Conservation (phyloP, 2,329 filamentous ascomycete species). For the Botrytis deweyae region DNA sequence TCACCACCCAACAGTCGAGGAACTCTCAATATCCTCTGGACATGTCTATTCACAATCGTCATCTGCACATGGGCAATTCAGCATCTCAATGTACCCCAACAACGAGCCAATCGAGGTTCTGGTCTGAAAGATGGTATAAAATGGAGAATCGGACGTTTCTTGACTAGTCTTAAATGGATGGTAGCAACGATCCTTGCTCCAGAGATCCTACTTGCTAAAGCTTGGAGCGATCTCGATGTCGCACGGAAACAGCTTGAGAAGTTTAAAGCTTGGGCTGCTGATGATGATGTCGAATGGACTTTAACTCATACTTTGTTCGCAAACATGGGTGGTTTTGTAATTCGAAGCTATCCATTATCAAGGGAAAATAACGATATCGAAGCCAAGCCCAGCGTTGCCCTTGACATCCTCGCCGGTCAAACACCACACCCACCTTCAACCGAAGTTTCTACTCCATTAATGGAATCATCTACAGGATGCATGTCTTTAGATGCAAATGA, state of each 20-base stretch:
- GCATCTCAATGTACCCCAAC: slow-evolving; percentile 31
- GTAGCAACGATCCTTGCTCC: slow-evolving; percentile 22
- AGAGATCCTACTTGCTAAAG: slow-evolving; percentile 23
- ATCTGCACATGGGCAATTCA: slow-evolving; percentile 28
- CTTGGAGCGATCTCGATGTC: slow-evolving; percentile 12
- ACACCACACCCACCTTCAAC: not conserved
- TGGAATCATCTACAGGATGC: not conserved
- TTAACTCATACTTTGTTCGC: slow-evolving; percentile 27
- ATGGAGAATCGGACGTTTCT: not conserved
- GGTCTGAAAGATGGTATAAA: slow-evolving; percentile 6
- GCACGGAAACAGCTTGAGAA: slow-evolving; percentile 10
- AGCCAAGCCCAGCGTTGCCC: not conserved
- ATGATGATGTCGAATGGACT: slow-evolving; percentile 25
- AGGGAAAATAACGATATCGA: not conserved
- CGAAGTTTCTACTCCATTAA: not conserved
- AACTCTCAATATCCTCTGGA: slow-evolving; percentile 32
- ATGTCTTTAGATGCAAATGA: not conserved
- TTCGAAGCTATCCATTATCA: slow-evolving; percentile 8
- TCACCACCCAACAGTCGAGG: slow-evolving; percentile 26
- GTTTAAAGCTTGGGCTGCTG: slow-evolving; percentile 13
- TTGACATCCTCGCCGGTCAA: not conserved
- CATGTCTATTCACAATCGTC: slow-evolving; percentile 28
- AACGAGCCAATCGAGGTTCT: not conserved
- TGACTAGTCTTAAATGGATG: slow-evolving; percentile 24
- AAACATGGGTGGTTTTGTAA: slow-evolving; percentile 28